These are phyloP conservation scores for Cornus kousa DNA, from an alignment of 148 eudicot genomes.

Conservation along the genomic window DNA sequence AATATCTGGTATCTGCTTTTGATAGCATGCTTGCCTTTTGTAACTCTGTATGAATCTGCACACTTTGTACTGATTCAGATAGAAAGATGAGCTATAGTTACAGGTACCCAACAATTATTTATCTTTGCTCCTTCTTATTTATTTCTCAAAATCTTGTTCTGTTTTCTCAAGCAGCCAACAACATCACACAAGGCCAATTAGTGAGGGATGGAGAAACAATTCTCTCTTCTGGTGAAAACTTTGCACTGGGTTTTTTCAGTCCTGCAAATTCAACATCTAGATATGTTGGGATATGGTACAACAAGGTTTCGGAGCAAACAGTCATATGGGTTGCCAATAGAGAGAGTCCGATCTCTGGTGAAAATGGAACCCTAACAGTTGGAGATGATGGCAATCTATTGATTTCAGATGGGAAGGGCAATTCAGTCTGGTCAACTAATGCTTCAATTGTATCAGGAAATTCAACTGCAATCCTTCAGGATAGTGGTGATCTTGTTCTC, in stretches of 20 bases:
- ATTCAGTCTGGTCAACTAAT: constrained; percentile 42
- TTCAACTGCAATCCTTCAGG: constrained; percentile 28
- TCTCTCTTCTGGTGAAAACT: constrained; percentile 32
- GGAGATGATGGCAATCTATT: constrained; percentile 38
- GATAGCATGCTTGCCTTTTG: too few relatives aligned
- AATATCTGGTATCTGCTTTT: too few relatives aligned
- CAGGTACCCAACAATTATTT: not conserved
- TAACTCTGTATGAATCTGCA: too few relatives aligned
- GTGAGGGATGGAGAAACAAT: constrained; percentile 50
- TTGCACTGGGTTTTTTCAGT: constrained; percentile 66
- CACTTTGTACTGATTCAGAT: too few relatives aligned
- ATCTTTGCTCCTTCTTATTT: constrained; percentile 6
- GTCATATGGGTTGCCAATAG: constrained; percentile 78
- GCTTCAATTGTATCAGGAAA: constrained; percentile 7
- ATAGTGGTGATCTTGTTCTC: constrained; percentile 43
- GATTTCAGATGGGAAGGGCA: constrained; percentile 26
- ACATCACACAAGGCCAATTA: constrained; percentile 25
- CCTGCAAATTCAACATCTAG: constrained; percentile 48
- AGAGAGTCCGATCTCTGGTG: constrained; percentile 35
- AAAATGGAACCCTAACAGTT: constrained; percentile 34
- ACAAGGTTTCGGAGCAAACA: constrained; percentile 24
- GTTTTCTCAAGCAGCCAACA: constrained; percentile 13
- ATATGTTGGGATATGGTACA: constrained; percentile 70
- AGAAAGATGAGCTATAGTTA: constrained; percentile 1
- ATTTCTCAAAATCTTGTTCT: not conserved